These are phyloP conservation scores for Veloboletus limbatus DNA, from an alignment of 1,284 basidiomycete genomes.

Conservation along the genomic window DNA sequence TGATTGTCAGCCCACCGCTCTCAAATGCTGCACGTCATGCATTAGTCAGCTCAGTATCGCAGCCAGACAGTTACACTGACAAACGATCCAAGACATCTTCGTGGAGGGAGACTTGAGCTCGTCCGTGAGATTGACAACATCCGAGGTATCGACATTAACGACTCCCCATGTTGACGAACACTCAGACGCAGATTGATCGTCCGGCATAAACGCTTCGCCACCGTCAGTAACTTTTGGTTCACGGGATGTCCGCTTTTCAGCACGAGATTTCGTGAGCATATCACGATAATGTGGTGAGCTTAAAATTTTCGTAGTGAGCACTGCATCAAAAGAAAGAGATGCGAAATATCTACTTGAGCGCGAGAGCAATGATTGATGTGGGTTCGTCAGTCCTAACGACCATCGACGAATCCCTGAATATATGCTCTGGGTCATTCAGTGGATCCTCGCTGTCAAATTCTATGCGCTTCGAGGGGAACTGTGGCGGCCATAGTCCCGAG, in stretches of 20 bases:
- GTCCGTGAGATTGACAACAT: slow-evolving; percentile 68
- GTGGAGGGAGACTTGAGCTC: slow-evolving; percentile 75
- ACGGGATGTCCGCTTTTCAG: slow-evolving; percentile 65
- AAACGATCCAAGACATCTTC: slow-evolving; percentile 75
- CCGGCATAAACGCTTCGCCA: slow-evolving; percentile 82
- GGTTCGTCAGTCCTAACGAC: slow-evolving; percentile 97
- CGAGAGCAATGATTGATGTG: slow-evolving; percentile 96
- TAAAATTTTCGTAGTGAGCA: slow-evolving; percentile 5
- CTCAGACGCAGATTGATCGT: slow-evolving; percentile 75
- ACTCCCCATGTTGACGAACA: slow-evolving; percentile 85
- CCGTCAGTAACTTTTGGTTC: slow-evolving; percentile 67
- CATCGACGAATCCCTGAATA: slow-evolving; percentile 94
- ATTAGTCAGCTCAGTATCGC: slow-evolving; percentile 1
- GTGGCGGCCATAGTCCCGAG: slow-evolving; percentile 74
- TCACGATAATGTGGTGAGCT: slow-evolving; percentile 89
- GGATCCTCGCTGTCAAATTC: slow-evolving; percentile 62
- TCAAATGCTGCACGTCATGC: slow-evolving; percentile 81
- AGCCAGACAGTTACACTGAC: slow-evolving; percentile 41
- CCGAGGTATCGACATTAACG: slow-evolving; percentile 70
- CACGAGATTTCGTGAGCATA: slow-evolving; percentile 72
- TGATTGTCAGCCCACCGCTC: slow-evolving; percentile 89
- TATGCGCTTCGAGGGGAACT: slow-evolving; percentile 42
- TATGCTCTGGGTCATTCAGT: slow-evolving; percentile 79
- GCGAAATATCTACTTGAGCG: slow-evolving; percentile 65
- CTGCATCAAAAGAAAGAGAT: neutral